Evolutionary conservation across 805 yeast species (phyloP).

Genomic region (Candida jianshihensis): DNA sequence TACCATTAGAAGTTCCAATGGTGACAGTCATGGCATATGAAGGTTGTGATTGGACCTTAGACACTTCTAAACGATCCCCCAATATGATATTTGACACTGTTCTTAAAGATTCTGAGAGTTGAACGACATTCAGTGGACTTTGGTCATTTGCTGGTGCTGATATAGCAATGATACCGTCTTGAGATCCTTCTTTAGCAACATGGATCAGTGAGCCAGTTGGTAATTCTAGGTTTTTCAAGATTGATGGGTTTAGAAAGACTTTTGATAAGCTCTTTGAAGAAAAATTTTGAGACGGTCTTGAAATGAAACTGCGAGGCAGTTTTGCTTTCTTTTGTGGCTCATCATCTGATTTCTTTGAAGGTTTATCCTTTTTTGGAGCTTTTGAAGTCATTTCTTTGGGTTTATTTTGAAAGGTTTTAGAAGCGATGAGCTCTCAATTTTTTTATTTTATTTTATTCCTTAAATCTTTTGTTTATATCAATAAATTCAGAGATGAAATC

Average conservation of each 20-base stretch:
- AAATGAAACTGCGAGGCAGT: constrained; percentile 31
- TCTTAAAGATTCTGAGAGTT: constrained; percentile 42
- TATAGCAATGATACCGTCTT: constrained; percentile 37
- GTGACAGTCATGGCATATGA: constrained; percentile 31
- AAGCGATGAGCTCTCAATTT: too few relatives aligned
- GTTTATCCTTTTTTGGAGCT: constrained; percentile 23
- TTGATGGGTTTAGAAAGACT: constrained; percentile 35
- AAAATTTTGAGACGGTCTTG: constrained; percentile 28
- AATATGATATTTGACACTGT: constrained; percentile 34
- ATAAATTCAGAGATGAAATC: too few relatives aligned
- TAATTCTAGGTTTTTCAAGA: constrained; percentile 41
- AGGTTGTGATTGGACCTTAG: constrained; percentile 44
- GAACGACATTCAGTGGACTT: constrained; percentile 32
- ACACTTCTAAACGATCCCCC: constrained; percentile 46
- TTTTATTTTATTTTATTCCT: neutral
- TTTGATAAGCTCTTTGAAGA: constrained; percentile 28
- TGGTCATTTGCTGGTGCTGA: constrained; percentile 31
- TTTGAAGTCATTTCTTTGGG: constrained; percentile 2
- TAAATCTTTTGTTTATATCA: too few relatives aligned
- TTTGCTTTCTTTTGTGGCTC: constrained; percentile 25
- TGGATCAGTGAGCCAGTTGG: constrained; percentile 38
- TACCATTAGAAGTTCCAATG: constrained; percentile 25
- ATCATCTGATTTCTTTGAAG: constrained; percentile 11
- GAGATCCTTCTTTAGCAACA: constrained; percentile 37
- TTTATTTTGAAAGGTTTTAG: neutral